phyloP scores from a whole-genome alignment of 306 rosid species.

The Citrullus amarus region DNA sequence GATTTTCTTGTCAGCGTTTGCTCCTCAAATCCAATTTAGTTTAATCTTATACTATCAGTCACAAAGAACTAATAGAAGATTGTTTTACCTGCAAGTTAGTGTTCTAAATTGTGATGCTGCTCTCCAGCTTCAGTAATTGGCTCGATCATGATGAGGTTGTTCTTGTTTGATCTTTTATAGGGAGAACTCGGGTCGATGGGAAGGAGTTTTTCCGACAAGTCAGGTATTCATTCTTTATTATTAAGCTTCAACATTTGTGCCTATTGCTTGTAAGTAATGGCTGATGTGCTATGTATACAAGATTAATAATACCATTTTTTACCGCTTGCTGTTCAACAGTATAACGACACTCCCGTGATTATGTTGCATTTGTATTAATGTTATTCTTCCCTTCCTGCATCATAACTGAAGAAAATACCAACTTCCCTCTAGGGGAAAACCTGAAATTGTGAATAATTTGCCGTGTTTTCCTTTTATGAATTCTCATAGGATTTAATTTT shows the following conservation, averaged over 20 bases:
- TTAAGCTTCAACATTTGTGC: background rate
- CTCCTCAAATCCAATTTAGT: background rate
- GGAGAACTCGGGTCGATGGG: conserved; percentile 74
- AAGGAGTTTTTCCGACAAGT: conserved; percentile 94
- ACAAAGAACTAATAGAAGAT: background rate
- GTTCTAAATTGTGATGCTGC: background rate
- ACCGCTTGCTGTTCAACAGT: background rate
- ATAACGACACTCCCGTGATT: too few relatives aligned
- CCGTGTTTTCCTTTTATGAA: background rate
- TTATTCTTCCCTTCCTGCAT: background rate
- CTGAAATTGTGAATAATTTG: background rate
- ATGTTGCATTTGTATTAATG: background rate
- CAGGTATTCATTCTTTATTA: conserved; percentile 37
- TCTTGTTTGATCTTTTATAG: conserved; percentile 24
- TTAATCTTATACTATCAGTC: background rate
- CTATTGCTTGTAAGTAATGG: background rate
- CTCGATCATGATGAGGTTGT: background rate
- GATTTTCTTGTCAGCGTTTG: too few relatives aligned
- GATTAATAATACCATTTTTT: background rate
- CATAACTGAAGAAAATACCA: background rate
- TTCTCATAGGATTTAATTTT: background rate
- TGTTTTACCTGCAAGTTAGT: background rate
- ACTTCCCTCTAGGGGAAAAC: background rate
- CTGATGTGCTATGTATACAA: background rate
- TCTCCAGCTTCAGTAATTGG: background rate